Evolutionary conservation across 805 yeast genomes (phyloP), one percentile per base, ranked within the genome.

Genomic region (Wickerhamomyces kurtzmanii): DNA sequence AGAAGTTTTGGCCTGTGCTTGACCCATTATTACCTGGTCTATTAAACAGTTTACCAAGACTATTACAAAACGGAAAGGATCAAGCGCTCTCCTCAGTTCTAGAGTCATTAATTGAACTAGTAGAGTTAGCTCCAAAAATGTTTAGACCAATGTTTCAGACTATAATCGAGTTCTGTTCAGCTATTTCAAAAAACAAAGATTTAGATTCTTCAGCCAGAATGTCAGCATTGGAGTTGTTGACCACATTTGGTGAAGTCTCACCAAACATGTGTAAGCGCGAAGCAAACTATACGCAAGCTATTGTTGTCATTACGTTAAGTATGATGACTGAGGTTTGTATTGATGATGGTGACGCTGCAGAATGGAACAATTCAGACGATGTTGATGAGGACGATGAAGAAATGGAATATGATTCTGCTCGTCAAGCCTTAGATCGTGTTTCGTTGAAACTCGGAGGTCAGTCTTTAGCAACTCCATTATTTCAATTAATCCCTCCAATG

Each of bases 201-300:
- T 58, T 86, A 40, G 96, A 85, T 16, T 67, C 85, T 13, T 57
- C 62, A 26, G 77, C 96, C 5, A 72, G 98, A 48, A 64, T 84
- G 43, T 79, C 91, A 1, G 91, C 96, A 5, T 59, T 91, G 37
- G 98, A 91, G 57, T 66, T 91, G 32, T 62, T 86, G 41, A 83
- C 94, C 5, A 81, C 94, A 0, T 91, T 91, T 49, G 74, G 91
- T 34, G 98, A 91, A 51, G 80, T 82, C 15, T 81, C 96, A 8
- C 97, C 98, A 21, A 76, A 75, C 28, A 91, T 91, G 98, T 89
- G 97, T 61, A 82, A 82, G 49, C 57, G 74, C 18, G 83, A 83
- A 41, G 66, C 78, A 6, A 57, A 69, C 6, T 91, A 86, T 53
- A 73, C 89, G 1, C 66, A 71, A 27, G 62, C 76, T 11, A 65